Conservation (phyloP, 305 asterid species). For the Solanum aculeatissimum region DNA sequence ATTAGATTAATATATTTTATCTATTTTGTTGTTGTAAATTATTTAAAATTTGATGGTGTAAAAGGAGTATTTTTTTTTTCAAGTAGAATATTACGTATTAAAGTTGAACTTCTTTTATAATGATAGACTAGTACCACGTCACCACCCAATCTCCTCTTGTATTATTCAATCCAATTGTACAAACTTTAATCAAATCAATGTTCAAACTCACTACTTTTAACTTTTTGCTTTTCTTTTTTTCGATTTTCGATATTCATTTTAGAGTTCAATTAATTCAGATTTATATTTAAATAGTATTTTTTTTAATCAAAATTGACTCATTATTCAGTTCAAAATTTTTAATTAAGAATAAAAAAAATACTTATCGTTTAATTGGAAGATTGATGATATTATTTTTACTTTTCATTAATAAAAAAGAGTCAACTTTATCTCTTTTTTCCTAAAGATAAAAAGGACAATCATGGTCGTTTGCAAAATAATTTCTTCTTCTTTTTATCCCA, state of each 20-base stretch:
- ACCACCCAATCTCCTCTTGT: background rate
- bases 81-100: background rate
- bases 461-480: background rate
- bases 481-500: background rate
- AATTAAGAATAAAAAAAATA: background rate
- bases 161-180: background rate
- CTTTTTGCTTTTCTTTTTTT: background rate
- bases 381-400: background rate
- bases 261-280: accelerated
- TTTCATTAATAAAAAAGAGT: background rate
- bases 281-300: too few relatives aligned
- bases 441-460: background rate
- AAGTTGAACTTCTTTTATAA: background rate
- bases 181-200: background rate
- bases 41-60: background rate
- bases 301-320: background rate
- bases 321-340: background rate
- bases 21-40: background rate
- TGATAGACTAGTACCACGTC: background rate
- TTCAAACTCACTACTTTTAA: background rate
- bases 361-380: accelerated
- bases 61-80: background rate
- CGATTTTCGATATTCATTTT: accelerated
- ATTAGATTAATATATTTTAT: background rate
- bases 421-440: background rate